A percentile compares a stretch with the other conserved stretches of the same genome.
Evolutionary conservation across 179 eudicot genomes (phyloP).

Genomic region (Patellifolia procumbens): DNA sequence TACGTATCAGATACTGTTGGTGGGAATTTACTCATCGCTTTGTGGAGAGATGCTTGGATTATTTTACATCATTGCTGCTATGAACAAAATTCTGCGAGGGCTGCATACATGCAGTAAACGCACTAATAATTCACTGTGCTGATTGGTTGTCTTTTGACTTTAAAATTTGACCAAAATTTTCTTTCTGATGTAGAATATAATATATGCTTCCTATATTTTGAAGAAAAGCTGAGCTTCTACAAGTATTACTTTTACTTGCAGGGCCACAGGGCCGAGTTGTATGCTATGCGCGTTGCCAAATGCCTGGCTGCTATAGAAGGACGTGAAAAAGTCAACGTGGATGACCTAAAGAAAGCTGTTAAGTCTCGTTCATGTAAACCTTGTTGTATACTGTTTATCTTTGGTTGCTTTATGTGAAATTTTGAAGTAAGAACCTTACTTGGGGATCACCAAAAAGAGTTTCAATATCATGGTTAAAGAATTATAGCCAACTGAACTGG

Average conservation of each 20-base stretch:
- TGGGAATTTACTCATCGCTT: background rate
- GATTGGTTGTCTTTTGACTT: background rate
- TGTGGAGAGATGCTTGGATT: slow-evolving; percentile 2
- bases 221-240: slow-evolving; percentile 1
- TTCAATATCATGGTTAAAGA: background rate
- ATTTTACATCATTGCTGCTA: background rate
- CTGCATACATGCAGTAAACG: background rate
- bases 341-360: slow-evolving; percentile 98
- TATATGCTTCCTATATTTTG: slow-evolving; percentile 11
- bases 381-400: slow-evolving; percentile 4
- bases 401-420: slow-evolving; percentile 11
- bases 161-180: slow-evolving; percentile 13
- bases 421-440: background rate
- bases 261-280: slow-evolving; percentile 98
- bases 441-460: background rate
- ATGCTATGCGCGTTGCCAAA: slow-evolving; percentile 96
- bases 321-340: slow-evolving; percentile 87
- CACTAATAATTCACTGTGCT: background rate
- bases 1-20: background rate
- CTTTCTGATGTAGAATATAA: background rate
- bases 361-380: slow-evolving; percentile 38
- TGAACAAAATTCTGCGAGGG: background rate
- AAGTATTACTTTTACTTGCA: slow-evolving; percentile 31
- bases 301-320: slow-evolving; percentile 96
- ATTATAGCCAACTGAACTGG: background rate